Evolutionary conservation across 805 yeast species (phyloP).

Genomic region (Candida ascalaphidarum): DNA sequence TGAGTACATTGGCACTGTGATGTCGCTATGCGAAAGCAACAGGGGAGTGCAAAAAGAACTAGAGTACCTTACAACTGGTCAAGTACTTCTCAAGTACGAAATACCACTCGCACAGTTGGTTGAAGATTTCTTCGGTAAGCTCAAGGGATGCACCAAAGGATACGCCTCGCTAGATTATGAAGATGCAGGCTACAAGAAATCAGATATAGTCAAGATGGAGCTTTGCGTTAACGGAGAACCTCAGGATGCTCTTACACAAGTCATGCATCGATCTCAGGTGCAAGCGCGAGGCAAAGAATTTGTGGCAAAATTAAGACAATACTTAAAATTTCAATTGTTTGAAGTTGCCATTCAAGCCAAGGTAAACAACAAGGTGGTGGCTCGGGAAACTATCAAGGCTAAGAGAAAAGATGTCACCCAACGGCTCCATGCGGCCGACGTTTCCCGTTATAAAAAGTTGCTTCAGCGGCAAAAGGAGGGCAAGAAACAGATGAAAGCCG

Average conservation of each 20-base stretch:
- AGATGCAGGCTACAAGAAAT: conserved; percentile 76
- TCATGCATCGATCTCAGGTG: conserved; percentile 76
- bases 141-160: conserved; percentile 84
- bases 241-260: conserved; percentile 87
- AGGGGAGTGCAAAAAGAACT: conserved; percentile 79
- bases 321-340: conserved; percentile 71
- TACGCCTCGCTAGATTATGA: conserved; percentile 94
- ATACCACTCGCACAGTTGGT: conserved; percentile 85
- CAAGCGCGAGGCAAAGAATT: conserved; percentile 69
- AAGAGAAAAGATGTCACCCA: conserved; percentile 92
- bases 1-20: conserved; percentile 82
- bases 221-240: conserved; percentile 81
- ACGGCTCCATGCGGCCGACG: conserved; percentile 87
- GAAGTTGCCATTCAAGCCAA: conserved; percentile 91
- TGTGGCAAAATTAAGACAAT: conserved; percentile 76
- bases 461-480: conserved; percentile 90
- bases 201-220: conserved; percentile 82
- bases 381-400: conserved; percentile 91
- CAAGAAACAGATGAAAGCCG: conserved; percentile 70
- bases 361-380: conserved; percentile 71
- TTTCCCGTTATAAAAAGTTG: conserved; percentile 81
- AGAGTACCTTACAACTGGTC: conserved; percentile 70
- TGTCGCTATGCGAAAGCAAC: conserved; percentile 75
- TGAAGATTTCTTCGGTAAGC: conserved; percentile 90
- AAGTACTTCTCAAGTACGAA: conserved; percentile 70